phyloP scores from a whole-genome alignment of 1,284 basidiomycete genomes.

The Puccinia sorghi region DNA sequence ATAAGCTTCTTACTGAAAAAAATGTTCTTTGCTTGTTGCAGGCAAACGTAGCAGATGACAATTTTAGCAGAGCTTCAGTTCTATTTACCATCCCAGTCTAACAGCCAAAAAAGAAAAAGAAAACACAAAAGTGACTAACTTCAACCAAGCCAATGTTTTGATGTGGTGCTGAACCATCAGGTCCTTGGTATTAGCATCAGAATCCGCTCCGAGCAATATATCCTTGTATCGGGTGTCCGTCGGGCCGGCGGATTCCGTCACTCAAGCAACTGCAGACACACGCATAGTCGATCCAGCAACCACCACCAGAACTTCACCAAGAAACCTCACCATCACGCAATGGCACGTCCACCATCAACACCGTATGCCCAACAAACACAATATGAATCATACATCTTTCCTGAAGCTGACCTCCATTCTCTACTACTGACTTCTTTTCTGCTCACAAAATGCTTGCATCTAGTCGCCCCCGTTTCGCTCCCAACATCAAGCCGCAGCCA shows the following conservation, averaged over 20 bases:
- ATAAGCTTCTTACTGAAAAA: too few relatives aligned
- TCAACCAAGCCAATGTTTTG: too few relatives aligned
- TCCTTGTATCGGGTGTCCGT: constrained; percentile 13
- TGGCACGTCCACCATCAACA: constrained; percentile 17
- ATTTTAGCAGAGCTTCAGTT: too few relatives aligned
- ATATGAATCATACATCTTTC: too few relatives aligned
- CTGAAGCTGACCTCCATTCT: background rate
- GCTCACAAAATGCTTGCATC: background rate
- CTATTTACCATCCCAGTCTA: too few relatives aligned
- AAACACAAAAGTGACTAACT: too few relatives aligned
- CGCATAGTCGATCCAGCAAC: too few relatives aligned
- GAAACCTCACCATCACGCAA: background rate
- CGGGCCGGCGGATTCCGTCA: constrained; percentile 9
- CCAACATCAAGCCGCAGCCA: constrained; percentile 41
- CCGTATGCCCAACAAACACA: background rate
- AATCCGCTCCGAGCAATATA: background rate
- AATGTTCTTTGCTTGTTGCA: too few relatives aligned
- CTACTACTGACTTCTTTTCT: background rate
- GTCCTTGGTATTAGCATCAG: background rate
- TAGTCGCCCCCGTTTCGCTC: constrained; percentile 41
- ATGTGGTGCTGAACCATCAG: background rate
- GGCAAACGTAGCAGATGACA: too few relatives aligned
- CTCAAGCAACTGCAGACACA: background rate
- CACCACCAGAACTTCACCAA: background rate
- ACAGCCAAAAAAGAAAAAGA: too few relatives aligned